phyloP scores from a whole-genome alignment of 139 green algal genomes.

The Micractinium conductrix region DNA sequence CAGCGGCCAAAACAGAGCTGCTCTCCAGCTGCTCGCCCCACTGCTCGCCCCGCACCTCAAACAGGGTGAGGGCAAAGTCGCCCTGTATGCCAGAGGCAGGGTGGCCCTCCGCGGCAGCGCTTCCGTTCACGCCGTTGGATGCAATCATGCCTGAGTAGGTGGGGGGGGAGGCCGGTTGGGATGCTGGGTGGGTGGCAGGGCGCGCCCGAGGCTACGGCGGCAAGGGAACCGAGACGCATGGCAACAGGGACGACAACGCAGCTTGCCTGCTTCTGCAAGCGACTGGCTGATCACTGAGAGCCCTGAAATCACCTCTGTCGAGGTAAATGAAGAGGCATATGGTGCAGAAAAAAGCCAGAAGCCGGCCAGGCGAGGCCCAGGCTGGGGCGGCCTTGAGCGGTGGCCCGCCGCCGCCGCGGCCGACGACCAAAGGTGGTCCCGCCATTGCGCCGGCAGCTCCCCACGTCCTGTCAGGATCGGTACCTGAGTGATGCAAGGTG shows the following conservation, averaged over 20 bases:
- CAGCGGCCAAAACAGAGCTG: too few relatives aligned
- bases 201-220: too few relatives aligned
- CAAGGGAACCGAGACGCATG: too few relatives aligned
- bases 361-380: conserved; percentile 75
- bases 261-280: too few relatives aligned
- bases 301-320: conserved; percentile 78
- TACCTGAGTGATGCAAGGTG: too few relatives aligned
- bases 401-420: too few relatives aligned
- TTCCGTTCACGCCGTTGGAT: conserved; percentile 93
- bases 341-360: conserved; percentile 79
- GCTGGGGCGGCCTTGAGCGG: neutral
- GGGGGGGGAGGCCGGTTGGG: too few relatives aligned
- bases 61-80: conserved; percentile 85
- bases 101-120: conserved; percentile 30
- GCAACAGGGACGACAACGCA: too few relatives aligned
- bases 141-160: conserved; percentile 78
- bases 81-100: conserved; percentile 76
- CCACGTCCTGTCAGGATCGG: neutral
- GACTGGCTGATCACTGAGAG: too few relatives aligned
- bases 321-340: conserved; percentile 92
- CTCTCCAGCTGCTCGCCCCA: too few relatives aligned
- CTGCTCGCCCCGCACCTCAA: conserved; percentile 47
- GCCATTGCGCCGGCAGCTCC: neutral
- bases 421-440: too few relatives aligned
- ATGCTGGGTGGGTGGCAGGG: too few relatives aligned